Base-by-base conservation (phyloP, 2,329 filamentous ascomycete genomes). In the Hypoxylon sp. region DNA sequence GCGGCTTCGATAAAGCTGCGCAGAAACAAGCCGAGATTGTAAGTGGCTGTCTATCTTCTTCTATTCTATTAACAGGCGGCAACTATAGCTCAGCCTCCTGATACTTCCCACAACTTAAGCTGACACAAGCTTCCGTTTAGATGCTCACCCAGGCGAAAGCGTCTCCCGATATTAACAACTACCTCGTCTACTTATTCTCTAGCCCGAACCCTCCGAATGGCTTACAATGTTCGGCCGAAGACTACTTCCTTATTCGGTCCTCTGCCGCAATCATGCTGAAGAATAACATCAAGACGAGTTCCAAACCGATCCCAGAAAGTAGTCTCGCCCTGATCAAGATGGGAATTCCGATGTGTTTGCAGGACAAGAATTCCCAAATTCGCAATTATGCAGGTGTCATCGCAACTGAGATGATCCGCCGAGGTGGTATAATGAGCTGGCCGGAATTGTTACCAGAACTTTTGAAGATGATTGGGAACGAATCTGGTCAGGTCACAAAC, bases 161-260 rank as follows among this genome's bases (percentile, higher is more conserved):
- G 55, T 96, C 92, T 9, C 94, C 94, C 51, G 95, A 98, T 78
- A 92, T 97, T 83, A 95, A 96, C 83, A 98, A 98, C 81, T 99
- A 99, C 80, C 89, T 99, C 46, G 92, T 93, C 72, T 97, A 92
- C 80, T 87, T 99, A 68, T 93, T 97, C 80, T 93, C 92, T 65
- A 93, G 87, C 73, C 78, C 88, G 61, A 85, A 89, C 69, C 82
- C 85, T 53, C 88, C 91, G 48, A 80, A 83, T 61, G 88, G 84
- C 68, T 82, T 92, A 76, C 82, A 83, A 71, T 86, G 87, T 72
- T 86, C 84, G 55, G 75, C 83, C 71, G 76, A 85, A 69, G 84
- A 92, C 76, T 90, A 93, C 81, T 87, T 91, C 78, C 82, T 93
- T 53, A 90, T 97, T 66, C 91, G 96, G 69, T 92, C 92, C 65